These are phyloP conservation scores for Pseudozyma thailandica DNA, from an alignment of 1,284 basidiomycete genomes.

Conservation along the genomic window DNA sequence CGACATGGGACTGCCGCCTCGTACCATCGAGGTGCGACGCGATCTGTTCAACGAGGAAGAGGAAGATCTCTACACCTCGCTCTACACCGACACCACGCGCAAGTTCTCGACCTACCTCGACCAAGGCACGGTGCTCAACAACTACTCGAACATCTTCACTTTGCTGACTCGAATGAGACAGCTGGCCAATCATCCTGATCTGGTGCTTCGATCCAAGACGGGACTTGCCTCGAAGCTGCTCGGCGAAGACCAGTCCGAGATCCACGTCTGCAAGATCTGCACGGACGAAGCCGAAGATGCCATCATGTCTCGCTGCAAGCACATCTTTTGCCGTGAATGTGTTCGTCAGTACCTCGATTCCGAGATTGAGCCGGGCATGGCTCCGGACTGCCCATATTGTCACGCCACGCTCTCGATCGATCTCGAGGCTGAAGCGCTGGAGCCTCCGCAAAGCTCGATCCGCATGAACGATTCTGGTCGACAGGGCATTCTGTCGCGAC, in stretches of 20 bases:
- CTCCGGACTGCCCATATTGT: constrained; percentile 92
- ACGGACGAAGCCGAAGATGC: constrained; percentile 97
- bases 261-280: constrained; percentile 83
- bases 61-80: constrained; percentile 90
- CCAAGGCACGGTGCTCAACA: constrained; percentile 79
- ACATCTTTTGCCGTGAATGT: constrained; percentile 88
- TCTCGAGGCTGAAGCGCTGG: constrained; percentile 89
- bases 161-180: constrained; percentile 68
- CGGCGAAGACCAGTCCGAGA: constrained; percentile 57
- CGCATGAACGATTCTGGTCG: constrained; percentile 71
- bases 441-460: constrained; percentile 74
- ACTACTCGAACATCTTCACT: constrained; percentile 71
- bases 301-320: constrained; percentile 85
- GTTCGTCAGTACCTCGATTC: constrained; percentile 87
- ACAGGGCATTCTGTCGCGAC: constrained; percentile 91
- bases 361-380: constrained; percentile 73
- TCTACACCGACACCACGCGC: constrained; percentile 92
- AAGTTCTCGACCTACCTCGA: constrained; percentile 91
- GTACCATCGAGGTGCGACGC: constrained; percentile 86
- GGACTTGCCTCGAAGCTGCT: constrained; percentile 57
- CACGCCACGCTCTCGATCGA: constrained; percentile 93
- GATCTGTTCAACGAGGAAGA: constrained; percentile 97
- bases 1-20: constrained; percentile 94
- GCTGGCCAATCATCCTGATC: constrained; percentile 76
- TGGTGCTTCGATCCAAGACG: constrained; percentile 88